phyloP scores from a whole-genome alignment of 108 stramenopile genomes.

The Cyclotella choctawhatcheeana region DNA sequence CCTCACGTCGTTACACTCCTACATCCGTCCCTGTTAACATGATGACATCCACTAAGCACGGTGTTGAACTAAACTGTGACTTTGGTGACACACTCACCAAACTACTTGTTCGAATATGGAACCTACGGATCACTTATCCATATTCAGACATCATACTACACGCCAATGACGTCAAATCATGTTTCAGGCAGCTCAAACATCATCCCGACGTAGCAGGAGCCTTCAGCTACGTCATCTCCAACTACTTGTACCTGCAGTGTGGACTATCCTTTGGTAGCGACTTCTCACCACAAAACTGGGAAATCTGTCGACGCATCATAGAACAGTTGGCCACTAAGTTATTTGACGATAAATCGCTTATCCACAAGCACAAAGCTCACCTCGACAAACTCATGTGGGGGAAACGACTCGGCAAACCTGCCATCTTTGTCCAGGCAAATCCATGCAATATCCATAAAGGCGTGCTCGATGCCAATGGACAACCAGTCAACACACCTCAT shows the following conservation, averaged over 20 bases:
- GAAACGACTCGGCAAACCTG: neutral
- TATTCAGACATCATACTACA: neutral
- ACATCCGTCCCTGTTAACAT: slow-evolving; percentile 8
- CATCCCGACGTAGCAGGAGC: slow-evolving; percentile 9
- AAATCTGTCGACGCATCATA: neutral
- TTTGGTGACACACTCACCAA: neutral
- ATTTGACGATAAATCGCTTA: neutral
- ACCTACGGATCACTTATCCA: slow-evolving; percentile 8
- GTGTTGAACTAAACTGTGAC: slow-evolving; percentile 1
- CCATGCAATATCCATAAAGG: neutral
- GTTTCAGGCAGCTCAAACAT: slow-evolving; percentile 14
- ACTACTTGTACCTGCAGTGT: neutral
- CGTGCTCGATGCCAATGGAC: neutral
- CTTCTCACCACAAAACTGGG: neutral
- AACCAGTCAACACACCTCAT: neutral
- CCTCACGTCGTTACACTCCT: too few relatives aligned
- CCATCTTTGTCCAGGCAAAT: neutral
- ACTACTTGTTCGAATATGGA: neutral
- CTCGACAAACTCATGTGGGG: slow-evolving; percentile 4
- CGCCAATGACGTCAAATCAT: slow-evolving; percentile 11
- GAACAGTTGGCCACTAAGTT: neutral
- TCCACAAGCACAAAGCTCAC: neutral
- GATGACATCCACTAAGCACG: slow-evolving; percentile 14
- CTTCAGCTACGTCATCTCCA: neutral
- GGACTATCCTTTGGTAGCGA: slow-evolving; percentile 2